Conservation (phyloP, 176 grass and related monocot genomes). For the Oryza meyeriana region DNA sequence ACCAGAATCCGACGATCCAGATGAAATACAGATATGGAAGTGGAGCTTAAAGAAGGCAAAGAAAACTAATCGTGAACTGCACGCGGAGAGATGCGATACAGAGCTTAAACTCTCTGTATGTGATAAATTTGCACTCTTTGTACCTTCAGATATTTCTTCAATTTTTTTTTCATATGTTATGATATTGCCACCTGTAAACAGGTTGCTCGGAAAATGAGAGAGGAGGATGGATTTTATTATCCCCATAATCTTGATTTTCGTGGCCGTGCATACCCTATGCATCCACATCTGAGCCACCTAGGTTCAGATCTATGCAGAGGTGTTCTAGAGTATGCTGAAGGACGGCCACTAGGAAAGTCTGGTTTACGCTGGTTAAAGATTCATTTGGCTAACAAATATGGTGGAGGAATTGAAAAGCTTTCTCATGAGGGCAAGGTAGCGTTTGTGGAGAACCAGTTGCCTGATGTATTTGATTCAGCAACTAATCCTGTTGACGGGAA, state of each 20-base stretch:
- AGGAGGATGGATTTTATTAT: conserved; percentile 94
- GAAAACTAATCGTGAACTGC: conserved; percentile 80
- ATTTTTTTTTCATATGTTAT: conserved; percentile 15
- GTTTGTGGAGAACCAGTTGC: conserved; percentile 77
- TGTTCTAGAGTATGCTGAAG: conserved; percentile 87
- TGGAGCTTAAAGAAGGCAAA: conserved; percentile 75
- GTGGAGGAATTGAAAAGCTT: conserved; percentile 80
- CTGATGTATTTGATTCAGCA: conserved; percentile 89
- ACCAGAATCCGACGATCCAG: conserved; percentile 56
- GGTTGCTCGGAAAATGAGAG: conserved; percentile 91
- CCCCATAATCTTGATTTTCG: conserved; percentile 94
- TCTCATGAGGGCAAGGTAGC: conserved; percentile 64
- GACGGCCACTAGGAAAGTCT: conserved; percentile 73
- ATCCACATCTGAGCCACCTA: conserved; percentile 92
- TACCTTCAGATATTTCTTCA: conserved; percentile 26
- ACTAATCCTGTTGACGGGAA: conserved; percentile 70
- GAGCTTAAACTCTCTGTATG: conserved; percentile 96
- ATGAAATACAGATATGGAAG: conserved; percentile 79
- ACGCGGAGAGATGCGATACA: conserved; percentile 86
- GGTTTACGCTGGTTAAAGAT: conserved; percentile 91
- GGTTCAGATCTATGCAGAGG: conserved; percentile 91
- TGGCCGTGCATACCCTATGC: conserved; percentile 93
- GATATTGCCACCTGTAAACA: conserved; percentile 40
- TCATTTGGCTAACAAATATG: conserved; percentile 96
- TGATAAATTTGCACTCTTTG: conserved; percentile 18